Evolutionary conservation across 2,329 filamentous ascomycete genomes (phyloP), one percentile per base, ranked within the genome.

Genomic region (Paecilomyces variotii): DNA sequence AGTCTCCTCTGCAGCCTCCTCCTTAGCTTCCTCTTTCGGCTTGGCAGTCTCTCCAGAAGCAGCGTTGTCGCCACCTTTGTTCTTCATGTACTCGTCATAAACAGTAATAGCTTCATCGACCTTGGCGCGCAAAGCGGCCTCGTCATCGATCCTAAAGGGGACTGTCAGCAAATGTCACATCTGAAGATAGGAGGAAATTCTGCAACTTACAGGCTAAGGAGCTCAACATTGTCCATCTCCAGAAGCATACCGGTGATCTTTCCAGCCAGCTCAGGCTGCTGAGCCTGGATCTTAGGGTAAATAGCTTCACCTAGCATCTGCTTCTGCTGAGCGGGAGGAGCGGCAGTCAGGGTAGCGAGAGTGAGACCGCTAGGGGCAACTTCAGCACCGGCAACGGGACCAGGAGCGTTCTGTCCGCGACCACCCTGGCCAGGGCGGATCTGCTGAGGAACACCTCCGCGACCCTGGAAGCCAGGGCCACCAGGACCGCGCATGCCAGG

Each of bases 181-280:
- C 28, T 35, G 10, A 11, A 55, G 6, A 2, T 5, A 27, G 35
- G 34, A 45, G 30, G 50, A 54, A 56, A 56, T 35, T 54, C 52
- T 56, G 35, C 53, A 58, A 90, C 92, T 90, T 88, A 96, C 90
- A 99, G 85, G 79, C 90, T 90, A 73, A 99, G 84, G 69, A 99
- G 82, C 82, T 99, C 94, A 59, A 83, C 76, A 79, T 97, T 97
- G 71, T 97, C 94, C 94, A 99, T 99, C 85, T 99, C 94, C 70
- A 99, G 80, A 70, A 99, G 88, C 94, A 99, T 99, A 79, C 94
- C 94, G 62, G 94, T 99, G 77, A 99, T 97, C 87, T 99, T 99
- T 74, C 94, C 94, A 63, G 94, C 94, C 71, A 99, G 84, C 70
- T 97, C 92, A 61, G 91, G 89, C 82, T 99, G 94, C 78, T 96